phyloP scores from a whole-genome alignment of 2,329 filamentous ascomycete genomes.

The Neonectria faginata region DNA sequence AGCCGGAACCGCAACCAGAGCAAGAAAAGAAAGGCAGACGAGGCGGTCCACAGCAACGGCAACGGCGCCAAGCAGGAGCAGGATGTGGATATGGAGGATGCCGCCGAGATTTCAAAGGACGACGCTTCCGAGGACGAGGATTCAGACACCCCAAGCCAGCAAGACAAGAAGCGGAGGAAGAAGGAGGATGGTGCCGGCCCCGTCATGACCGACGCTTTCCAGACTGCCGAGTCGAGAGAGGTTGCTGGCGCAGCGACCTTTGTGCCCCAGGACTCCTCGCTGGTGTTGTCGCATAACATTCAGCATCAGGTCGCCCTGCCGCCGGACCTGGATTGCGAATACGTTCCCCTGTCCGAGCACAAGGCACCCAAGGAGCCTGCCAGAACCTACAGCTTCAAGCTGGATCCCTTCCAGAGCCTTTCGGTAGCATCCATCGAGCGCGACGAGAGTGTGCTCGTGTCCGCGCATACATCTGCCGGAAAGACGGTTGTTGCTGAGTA shows the following conservation, averaged over 20 bases:
- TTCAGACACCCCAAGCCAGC: conserved; percentile 61
- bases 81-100: conserved; percentile 54
- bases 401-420: conserved; percentile 97
- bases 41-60: conserved; percentile 67
- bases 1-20: conserved; percentile 69
- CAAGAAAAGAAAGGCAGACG: conserved; percentile 90
- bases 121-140: conserved; percentile 51
- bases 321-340: conserved; percentile 93
- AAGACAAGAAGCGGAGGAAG: conserved; percentile 72
- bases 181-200: conserved; percentile 75
- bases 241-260: conserved; percentile 82
- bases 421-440: conserved; percentile 95
- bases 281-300: conserved; percentile 95
- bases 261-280: conserved; percentile 72
- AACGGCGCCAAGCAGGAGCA: conserved; percentile 31
- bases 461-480: conserved; percentile 95
- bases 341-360: conserved; percentile 94
- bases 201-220: conserved; percentile 91
- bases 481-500: conserved; percentile 99
- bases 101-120: conserved; percentile 54
- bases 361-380: conserved; percentile 90
- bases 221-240: conserved; percentile 94
- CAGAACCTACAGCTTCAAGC: conserved; percentile 85
- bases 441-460: conserved; percentile 95
- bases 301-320: conserved; percentile 97